Conservation (phyloP, 2,329 filamentous ascomycete species). For the Fusarium xylarioides region DNA sequence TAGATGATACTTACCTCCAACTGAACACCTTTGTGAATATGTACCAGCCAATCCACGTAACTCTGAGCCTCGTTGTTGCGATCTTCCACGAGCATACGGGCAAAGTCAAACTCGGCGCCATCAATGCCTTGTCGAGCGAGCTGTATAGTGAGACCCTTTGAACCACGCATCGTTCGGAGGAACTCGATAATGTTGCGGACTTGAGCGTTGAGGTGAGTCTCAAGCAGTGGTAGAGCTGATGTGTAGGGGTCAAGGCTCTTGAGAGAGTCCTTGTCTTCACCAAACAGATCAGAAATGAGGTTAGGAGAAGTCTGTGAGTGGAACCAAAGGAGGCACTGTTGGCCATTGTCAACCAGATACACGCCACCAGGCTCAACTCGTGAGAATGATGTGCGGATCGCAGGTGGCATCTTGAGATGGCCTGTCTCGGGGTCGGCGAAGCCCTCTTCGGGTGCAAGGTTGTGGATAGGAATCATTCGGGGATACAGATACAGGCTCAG, state of each 20-base stretch:
- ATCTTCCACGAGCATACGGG: constrained; percentile 88
- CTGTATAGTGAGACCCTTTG: constrained; percentile 88
- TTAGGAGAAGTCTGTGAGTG: constrained; percentile 93
- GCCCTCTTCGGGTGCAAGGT: constrained; percentile 84
- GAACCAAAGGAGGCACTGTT: constrained; percentile 90
- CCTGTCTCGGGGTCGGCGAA: constrained; percentile 90
- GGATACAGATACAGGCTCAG: constrained; percentile 94
- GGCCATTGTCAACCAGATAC: constrained; percentile 95
- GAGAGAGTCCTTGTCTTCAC: constrained; percentile 73
- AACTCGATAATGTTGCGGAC: constrained; percentile 94
- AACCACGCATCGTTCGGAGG: constrained; percentile 79
- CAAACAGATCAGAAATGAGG: constrained; percentile 89
- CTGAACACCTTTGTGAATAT: constrained; percentile 92
- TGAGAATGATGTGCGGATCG: constrained; percentile 84
- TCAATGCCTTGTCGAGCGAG: constrained; percentile 92
- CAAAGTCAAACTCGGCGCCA: constrained; percentile 96
- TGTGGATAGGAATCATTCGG: constrained; percentile 90
- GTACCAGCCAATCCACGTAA: constrained; percentile 98
- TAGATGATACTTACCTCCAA: constrained; percentile 71
- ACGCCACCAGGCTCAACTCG: constrained; percentile 92
- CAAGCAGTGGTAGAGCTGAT: constrained; percentile 80
- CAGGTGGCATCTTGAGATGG: constrained; percentile 83
- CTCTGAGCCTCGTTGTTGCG: constrained; percentile 97
- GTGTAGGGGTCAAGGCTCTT: constrained; percentile 83
- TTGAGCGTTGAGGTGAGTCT: constrained; percentile 94